Percentiles rank a stretch among this genome's conserved stretches.
phyloP scores from a whole-genome alignment of 345 rosid genomes.

The Populus davidiana region DNA sequence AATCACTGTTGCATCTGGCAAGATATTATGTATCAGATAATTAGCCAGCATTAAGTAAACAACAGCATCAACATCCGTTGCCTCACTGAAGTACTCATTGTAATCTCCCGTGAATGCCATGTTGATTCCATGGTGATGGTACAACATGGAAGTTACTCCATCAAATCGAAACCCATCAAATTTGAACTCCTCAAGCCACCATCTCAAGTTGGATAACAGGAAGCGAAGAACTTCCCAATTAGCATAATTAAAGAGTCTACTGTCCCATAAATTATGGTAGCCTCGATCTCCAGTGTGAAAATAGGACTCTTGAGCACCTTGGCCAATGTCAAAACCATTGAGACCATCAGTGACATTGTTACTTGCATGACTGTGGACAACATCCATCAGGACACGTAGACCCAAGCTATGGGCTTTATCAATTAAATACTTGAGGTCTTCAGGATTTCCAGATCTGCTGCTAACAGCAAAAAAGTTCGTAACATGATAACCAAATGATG shows the following conservation, averaged over 20 bases:
- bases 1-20: conserved; percentile 66
- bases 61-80: conserved; percentile 73
- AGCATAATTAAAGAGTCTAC: conserved; percentile 72
- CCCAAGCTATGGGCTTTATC: conserved; percentile 85
- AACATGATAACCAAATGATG: conserved; percentile 74
- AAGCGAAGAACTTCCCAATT: conserved; percentile 89
- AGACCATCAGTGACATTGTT: conserved; percentile 74
- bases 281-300: conserved; percentile 70
- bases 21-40: conserved; percentile 52
- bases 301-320: conserved; percentile 63
- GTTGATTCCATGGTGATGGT: conserved; percentile 75
- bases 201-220: conserved; percentile 72
- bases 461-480: conserved; percentile 78
- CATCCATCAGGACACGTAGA: conserved; percentile 64
- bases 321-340: conserved; percentile 78
- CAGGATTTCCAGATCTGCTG: conserved; percentile 77
- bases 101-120: conserved; percentile 60
- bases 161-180: conserved; percentile 82
- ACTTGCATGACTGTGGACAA: conserved; percentile 77
- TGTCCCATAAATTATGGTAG: conserved; percentile 74
- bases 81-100: conserved; percentile 64
- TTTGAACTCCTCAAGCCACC: conserved; percentile 80
- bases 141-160: conserved; percentile 79
- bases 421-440: conserved; percentile 75
- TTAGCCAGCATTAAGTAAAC: conserved; percentile 76